phyloP scores from a whole-genome alignment of 306 rosid genomes.

The Castanea mollissima region DNA sequence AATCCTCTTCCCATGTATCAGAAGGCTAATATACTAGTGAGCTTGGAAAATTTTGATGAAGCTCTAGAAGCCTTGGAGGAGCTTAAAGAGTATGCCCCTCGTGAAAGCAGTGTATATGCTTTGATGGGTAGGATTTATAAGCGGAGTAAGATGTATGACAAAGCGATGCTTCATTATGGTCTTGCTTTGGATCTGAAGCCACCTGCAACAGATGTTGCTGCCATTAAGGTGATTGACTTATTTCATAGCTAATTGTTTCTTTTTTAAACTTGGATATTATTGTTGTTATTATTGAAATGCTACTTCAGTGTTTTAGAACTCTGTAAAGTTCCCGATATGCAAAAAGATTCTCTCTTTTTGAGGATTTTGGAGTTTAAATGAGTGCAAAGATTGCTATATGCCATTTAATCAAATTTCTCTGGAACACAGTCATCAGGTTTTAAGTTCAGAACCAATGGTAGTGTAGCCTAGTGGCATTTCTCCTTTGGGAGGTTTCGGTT shows the following conservation, averaged over 20 bases:
- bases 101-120: slow-evolving; percentile 93
- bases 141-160: slow-evolving; percentile 81
- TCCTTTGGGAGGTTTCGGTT: not conserved
- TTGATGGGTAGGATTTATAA: slow-evolving; percentile 93
- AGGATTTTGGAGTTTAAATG: not conserved
- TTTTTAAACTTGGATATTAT: not conserved
- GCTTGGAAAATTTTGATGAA: slow-evolving; percentile 71
- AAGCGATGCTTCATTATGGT: slow-evolving; percentile 93
- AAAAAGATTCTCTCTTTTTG: not conserved
- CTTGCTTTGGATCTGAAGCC: slow-evolving; percentile 98
- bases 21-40: slow-evolving; percentile 85
- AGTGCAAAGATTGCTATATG: not conserved
- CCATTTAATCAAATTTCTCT: not conserved
- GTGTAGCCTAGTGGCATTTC: not conserved
- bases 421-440: not conserved
- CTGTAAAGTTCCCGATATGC: not conserved
- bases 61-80: slow-evolving; percentile 87
- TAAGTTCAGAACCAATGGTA: not conserved
- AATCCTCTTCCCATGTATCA: slow-evolving; percentile 99
- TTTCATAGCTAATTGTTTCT: not conserved
- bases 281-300: not conserved
- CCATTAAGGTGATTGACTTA: slow-evolving; percentile 68
- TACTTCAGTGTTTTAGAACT: not conserved
- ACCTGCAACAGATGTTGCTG: slow-evolving; percentile 87
- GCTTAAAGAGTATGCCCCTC: slow-evolving; percentile 87